Base-by-base conservation (phyloP, 2,329 filamentous ascomycete species). In the Torrubiella hemipterigena region DNA sequence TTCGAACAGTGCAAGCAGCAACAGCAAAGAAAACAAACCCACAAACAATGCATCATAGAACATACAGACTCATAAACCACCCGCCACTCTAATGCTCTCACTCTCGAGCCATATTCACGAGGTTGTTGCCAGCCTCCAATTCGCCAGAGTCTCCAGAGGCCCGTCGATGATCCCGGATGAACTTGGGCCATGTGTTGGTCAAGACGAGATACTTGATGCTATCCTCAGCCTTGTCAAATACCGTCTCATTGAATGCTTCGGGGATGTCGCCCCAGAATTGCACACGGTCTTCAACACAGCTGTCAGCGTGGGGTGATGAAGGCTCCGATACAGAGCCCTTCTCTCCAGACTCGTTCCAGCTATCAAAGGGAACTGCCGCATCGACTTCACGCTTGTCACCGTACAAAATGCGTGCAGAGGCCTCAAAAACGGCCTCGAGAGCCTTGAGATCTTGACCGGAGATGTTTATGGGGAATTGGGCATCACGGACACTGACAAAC, bases 121-220 rank as follows among this genome's bases (percentile, higher is more conserved):
- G 13, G 19, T 24, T 9, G 13, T 16, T n/a, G 12, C 25, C 18
- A 17, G 29, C 30, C 30, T 19, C 11, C 13, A 28, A 25, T 11
- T 29, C 36, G n/a, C 28, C 21, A 3, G 44, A 38, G 15, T 47
- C 42, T 14, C 44, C 30, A 5, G 43, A 51, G 15, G 38, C 36
- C 9, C 45, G 38, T 17, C 49, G 39, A n/a, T n/a, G n/a, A 7
- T 63, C 56, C 29, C 49, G 55, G 24, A 70, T 59, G 41, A 67
- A 74, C 44, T 68, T 71, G 18, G 67, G 67, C 76, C 77, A 81
- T 0, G 77, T 81, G 45, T 80, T 80, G 11, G 73, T 77, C 36
- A 79, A 54, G 5, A 81, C 74, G 6, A 80, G 59, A 36, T 79
- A 75, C 50, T 77, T 78, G 52, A 81, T 69, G 41, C 64, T 67